Evolutionary conservation across 2,329 filamentous ascomycete genomes (phyloP), one percentile per base, ranked within the genome.

Genomic region (Arthrobotrys musiformis): DNA sequence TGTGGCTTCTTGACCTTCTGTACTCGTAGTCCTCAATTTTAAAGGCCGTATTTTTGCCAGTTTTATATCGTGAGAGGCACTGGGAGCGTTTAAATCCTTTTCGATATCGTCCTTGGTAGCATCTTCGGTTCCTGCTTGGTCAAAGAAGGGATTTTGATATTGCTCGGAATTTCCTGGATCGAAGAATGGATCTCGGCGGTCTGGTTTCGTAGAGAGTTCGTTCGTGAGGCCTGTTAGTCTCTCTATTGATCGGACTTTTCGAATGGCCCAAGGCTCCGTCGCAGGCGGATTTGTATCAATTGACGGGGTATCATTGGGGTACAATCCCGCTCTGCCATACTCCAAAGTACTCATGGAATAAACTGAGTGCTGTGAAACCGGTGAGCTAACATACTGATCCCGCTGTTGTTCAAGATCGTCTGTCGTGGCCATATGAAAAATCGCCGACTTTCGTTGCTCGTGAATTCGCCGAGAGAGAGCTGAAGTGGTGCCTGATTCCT

Each of bases 221-320:
- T 67, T 66, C 2, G 73, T 66, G 8, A 77, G 60, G 13, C 70
- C 52, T 9, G 66, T 77, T 11, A 77, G 19, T n/a, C 73, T 58
- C 28, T 70, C 73, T 66, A 77, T 77, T 4, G 73, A 77, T 30
- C 66, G 46, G 0, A 77, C 66, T 67, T 77, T 77, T 4, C 66
- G 66, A 46, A 77, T 70, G 9, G 66, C 73, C 73, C 73, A 77
- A 4, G 66, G 48, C 11, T 77, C 73, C 6, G 1, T 62, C 5
- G 46, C 40, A 5, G 42, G 28, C 3, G 40, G 37, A 28, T 30
- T 30, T 19, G 48, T 8, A 17, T 61, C 60, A 2, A 35, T 35
- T 7, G n/a, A 56, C 3, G 28, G 4, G 6, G 37, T 56, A 22
- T 56, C 50, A 8, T 46, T 26, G 9, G 13, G 1, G 4, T 11